Base-by-base conservation (phyloP, 768 basidiomycete species). In the Naganishia kalamii region DNA sequence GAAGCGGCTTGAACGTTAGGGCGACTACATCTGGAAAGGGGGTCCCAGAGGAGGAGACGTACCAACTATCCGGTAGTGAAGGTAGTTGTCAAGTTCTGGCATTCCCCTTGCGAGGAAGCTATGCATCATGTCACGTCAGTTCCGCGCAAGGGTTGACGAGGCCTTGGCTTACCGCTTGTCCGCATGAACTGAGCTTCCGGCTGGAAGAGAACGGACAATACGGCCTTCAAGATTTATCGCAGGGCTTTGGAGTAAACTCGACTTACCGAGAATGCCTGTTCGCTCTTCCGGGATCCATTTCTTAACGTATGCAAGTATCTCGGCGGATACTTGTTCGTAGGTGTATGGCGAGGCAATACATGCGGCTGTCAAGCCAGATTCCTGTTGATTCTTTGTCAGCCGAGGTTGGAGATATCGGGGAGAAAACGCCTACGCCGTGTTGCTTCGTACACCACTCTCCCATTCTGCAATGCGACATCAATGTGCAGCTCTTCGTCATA, bases 131-230 rank as follows among this genome's bases (percentile, higher is more conserved):
- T 12, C 6, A 25, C 30, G 27, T 51, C 33, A 35, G 63, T 4
- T 29, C 1, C 37, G 40, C 5, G n/a, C 29, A 5, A 27, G 33
- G 11, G 49, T 10, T 32, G 33, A 32, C 43, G 23, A 32, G 21
- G 35, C 4, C 27, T 23, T 19, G 1, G 66, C 71, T 41, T 65
- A 77, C 76, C 73, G 64, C 65, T 69, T 82, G 77, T 96, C 92
- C 1, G 84, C 85, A 73, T 96, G 90, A 2, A 94, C 88, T 12
- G 89, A 88, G 72, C 83, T 93, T 15, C 92, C 92, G 5, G 92
- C 90, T 54, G 25, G 27, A 1, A n/a, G n/a, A 19, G 3, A 27
- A 17, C 32, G 32, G 21, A 11, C 17, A 32, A 23, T 4, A 15
- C 4, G 27, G 40, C 46, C 23, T 15, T 32, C 35, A 23, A 29